A percentile compares a stretch with the other conserved stretches of the same genome.
Evolutionary conservation across 345 rosid species (phyloP).

Genomic region (Clausena lansium): DNA sequence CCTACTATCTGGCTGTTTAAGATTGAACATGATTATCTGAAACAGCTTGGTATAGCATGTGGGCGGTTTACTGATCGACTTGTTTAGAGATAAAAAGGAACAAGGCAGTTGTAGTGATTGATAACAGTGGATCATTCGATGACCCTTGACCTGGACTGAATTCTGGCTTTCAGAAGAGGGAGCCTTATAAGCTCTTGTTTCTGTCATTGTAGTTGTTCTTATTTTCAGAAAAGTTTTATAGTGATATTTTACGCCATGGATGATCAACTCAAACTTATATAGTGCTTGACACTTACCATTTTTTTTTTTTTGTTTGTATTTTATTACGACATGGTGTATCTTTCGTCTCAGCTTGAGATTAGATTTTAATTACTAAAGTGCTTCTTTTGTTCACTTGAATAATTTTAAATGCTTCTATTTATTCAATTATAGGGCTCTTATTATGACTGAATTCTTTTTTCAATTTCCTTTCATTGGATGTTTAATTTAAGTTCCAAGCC

Average conservation of each 20-base stretch:
- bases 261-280: neutral
- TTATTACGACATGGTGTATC: constrained; percentile 4
- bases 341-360: neutral
- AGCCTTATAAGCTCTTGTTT: constrained; percentile 49
- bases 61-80: too few relatives aligned
- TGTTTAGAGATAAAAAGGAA: too few relatives aligned
- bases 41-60: too few relatives aligned
- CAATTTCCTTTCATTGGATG: neutral
- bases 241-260: neutral
- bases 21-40: too few relatives aligned
- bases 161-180: constrained; percentile 83
- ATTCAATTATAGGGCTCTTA: neutral
- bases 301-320: constrained; percentile 1
- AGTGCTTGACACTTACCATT: neutral
- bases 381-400: neutral
- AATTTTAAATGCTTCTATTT: neutral
- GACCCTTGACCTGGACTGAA: constrained; percentile 75
- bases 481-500: neutral
- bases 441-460: neutral
- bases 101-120: too few relatives aligned
- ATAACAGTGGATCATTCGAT: too few relatives aligned
- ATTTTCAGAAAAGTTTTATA: constrained; percentile 33
- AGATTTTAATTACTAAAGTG: neutral
- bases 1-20: too few relatives aligned
- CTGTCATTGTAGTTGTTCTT: constrained; percentile 42